phyloP scores from a whole-genome alignment of 2,329 filamentous ascomycete genomes.

The Talaromyces sp. region DNA sequence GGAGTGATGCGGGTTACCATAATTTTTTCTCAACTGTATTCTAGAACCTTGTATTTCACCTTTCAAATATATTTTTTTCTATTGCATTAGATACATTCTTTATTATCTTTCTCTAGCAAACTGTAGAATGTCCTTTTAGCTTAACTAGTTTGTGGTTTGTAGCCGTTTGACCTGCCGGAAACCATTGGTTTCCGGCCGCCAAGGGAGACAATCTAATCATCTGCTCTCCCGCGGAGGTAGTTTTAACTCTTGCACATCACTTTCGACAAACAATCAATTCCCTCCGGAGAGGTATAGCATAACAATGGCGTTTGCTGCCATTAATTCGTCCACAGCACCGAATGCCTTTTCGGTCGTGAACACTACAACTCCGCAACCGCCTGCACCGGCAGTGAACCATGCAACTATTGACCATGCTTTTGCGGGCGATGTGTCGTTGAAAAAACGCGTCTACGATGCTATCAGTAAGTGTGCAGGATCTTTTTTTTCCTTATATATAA shows the following conservation, averaged over 20 bases:
- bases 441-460: constrained; percentile 40
- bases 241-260: neutral
- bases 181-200: neutral
- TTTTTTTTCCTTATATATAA: neutral
- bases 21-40: constrained; percentile 1
- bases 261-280: neutral
- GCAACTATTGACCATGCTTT: constrained; percentile 38
- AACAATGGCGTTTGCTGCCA: constrained; percentile 35
- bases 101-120: neutral
- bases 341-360: constrained; percentile 22
- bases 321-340: constrained; percentile 14
- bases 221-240: neutral
- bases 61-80: neutral
- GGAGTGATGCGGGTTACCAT: neutral
- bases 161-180: neutral
- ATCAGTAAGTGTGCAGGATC: constrained; percentile 32
- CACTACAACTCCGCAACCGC: constrained; percentile 14
- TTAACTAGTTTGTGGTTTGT: neutral
- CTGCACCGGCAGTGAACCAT: constrained; percentile 17
- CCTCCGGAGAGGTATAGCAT: neutral
- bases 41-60: neutral
- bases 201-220: neutral
- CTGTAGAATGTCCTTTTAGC: no score
- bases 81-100: neutral
- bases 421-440: constrained; percentile 33